A percentile compares a stretch with the other conserved stretches of the same genome.
Evolutionary conservation across 768 basidiomycete genomes (phyloP).

Genomic region (Daedaleopsis sinensis): DNA sequence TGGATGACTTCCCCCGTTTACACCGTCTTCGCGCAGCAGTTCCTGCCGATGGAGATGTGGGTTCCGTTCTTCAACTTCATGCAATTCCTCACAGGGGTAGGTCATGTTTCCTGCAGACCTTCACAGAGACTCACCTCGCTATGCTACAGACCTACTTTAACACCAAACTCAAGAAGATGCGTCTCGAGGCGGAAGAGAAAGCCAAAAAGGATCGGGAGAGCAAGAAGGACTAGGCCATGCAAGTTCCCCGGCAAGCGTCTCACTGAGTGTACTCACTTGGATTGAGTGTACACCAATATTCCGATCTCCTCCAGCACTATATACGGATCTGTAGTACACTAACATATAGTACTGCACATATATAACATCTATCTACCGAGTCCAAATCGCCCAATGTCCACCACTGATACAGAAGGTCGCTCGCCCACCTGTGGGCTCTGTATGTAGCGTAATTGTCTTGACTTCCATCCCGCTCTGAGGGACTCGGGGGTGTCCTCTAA

Average conservation of each 20-base stretch:
- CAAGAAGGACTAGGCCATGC: slow-evolving; percentile 33
- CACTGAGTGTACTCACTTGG: too few species aligned
- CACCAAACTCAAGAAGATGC: slow-evolving; percentile 66
- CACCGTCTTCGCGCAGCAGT: slow-evolving; percentile 76
- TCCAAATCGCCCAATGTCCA: slow-evolving; percentile 23
- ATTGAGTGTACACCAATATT: not conserved
- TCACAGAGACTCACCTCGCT: slow-evolving; percentile 2
- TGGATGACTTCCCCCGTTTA: slow-evolving; percentile 82
- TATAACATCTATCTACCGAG: slow-evolving; percentile 7
- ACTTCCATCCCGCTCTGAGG: slow-evolving; percentile 30
- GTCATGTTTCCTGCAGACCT: slow-evolving; percentile 29
- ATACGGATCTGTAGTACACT: slow-evolving; percentile 11
- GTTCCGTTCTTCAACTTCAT: slow-evolving; percentile 85
- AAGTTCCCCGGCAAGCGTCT: not conserved
- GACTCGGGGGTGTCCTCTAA: not conserved
- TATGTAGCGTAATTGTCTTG: slow-evolving; percentile 41
- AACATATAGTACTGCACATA: slow-evolving; percentile 18
- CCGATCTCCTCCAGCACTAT: not conserved
- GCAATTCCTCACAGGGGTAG: slow-evolving; percentile 75
- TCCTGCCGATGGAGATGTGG: slow-evolving; percentile 85
- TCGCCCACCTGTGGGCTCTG: slow-evolving; percentile 38
- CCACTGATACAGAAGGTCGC: slow-evolving; percentile 39
- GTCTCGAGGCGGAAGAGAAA: slow-evolving; percentile 44
- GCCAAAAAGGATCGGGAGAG: slow-evolving; percentile 51
- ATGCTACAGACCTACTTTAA: slow-evolving; percentile 68